Evolutionary conservation across 2,329 filamentous ascomycete species (phyloP).

Genomic region (Colletotrichum costaricense): DNA sequence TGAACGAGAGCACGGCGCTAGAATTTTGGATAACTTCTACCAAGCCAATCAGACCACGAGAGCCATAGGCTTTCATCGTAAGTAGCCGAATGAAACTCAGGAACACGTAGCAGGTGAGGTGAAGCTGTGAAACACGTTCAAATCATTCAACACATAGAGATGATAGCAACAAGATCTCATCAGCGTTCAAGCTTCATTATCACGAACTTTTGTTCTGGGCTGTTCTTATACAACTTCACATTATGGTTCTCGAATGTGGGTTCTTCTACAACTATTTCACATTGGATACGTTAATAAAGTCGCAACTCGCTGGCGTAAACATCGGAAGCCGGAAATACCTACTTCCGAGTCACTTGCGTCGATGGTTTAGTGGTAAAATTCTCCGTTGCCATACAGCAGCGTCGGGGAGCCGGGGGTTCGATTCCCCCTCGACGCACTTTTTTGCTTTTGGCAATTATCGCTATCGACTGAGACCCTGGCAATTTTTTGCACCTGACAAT

Average conservation of each 20-base stretch:
- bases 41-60: background rate
- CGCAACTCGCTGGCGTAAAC: no score
- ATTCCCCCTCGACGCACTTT: slow-evolving; percentile 24
- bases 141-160: background rate
- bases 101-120: no score
- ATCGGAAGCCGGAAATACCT: background rate
- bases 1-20: background rate
- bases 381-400: slow-evolving; percentile 29
- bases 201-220: no score
- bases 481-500: no score
- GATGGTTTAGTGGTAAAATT: slow-evolving; percentile 34
- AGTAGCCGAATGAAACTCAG: background rate
- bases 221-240: no score
- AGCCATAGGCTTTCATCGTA: background rate
- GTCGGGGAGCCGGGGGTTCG: slow-evolving; percentile 32
- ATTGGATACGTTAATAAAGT: accelerated
- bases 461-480: no score
- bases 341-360: background rate
- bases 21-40: background rate
- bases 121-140: no score
- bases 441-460: background rate
- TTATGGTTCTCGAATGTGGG: no score
- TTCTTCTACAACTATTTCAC: no score
- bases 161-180: no score
- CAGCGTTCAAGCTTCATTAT: no score